Conservation (phyloP, 306 rosid species). For the Pyrus bretschneideri region DNA sequence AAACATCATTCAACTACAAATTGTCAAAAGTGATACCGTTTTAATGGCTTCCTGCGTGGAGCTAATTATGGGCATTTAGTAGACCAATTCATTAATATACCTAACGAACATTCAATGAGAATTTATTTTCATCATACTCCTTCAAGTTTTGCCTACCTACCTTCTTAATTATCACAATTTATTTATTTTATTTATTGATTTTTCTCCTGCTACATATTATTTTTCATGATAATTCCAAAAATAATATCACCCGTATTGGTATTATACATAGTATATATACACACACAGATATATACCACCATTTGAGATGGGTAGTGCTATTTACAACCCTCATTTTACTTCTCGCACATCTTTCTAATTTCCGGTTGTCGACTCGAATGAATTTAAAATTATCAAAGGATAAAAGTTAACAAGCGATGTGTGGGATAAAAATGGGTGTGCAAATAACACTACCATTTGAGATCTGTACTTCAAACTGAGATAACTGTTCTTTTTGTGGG, state of each 20-base stretch:
- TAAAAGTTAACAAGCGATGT: too few species aligned
- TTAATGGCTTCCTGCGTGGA: slow-evolving; percentile 61
- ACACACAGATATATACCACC: too few species aligned
- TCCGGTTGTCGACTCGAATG: too few species aligned
- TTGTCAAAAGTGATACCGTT: slow-evolving; percentile 48
- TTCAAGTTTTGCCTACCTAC: slow-evolving; percentile 62
- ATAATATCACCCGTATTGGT: too few species aligned
- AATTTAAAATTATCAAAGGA: too few species aligned
- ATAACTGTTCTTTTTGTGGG: too few species aligned
- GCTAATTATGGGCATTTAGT: slow-evolving; percentile 68
- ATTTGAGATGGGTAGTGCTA: too few species aligned
- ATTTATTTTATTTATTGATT: slow-evolving; percentile 36
- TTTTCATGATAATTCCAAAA: neutral
- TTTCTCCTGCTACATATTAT: neutral
- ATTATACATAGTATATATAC: neutral
- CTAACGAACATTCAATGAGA: slow-evolving; percentile 64
- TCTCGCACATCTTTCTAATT: too few species aligned
- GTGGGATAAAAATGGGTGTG: too few species aligned
- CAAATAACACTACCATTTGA: too few species aligned
- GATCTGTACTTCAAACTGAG: neutral
- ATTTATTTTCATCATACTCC: slow-evolving; percentile 53
- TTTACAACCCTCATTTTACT: too few species aligned
- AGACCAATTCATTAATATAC: slow-evolving; percentile 66
- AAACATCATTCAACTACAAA: slow-evolving; percentile 69
- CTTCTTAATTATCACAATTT: slow-evolving; percentile 33